Percentiles rank a stretch among this genome's conserved stretches.
phyloP scores from a whole-genome alignment of 1,139 yeast genomes.

The Pichia sp. region DNA sequence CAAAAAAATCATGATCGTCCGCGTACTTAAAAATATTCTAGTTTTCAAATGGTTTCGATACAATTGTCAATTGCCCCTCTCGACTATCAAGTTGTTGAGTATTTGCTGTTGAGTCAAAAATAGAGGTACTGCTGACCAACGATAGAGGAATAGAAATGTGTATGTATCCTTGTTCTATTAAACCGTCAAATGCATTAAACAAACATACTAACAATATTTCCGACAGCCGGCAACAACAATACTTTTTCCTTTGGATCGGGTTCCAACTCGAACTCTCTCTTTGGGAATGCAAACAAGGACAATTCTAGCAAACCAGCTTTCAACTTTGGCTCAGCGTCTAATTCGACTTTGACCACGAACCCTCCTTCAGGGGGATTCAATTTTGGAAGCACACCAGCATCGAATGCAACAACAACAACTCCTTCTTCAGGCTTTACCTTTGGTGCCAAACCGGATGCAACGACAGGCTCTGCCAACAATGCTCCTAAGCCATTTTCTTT shows the following conservation, averaged over 20 bases:
- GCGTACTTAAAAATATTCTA: too few species aligned
- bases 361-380: neutral
- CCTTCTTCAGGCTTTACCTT: neutral
- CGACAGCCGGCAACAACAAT: neutral
- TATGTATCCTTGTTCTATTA: too few species aligned
- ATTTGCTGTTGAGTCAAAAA: neutral
- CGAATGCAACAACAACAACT: neutral
- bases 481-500: neutral
- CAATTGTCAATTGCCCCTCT: neutral
- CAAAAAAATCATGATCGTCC: too few species aligned
- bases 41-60: neutral
- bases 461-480: neutral
- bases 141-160: neutral
- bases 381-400: constrained; percentile 3
- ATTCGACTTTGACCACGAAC: neutral
- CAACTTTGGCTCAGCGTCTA: neutral
- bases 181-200: too few species aligned
- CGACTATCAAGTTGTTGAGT: neutral
- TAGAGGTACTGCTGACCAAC: neutral
- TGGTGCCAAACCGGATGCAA: neutral
- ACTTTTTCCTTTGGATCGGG: constrained; percentile 9
- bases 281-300: constrained; percentile 3
- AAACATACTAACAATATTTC: too few species aligned
- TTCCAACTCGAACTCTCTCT: constrained; percentile 8
- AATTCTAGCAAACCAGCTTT: neutral